A percentile compares a stretch with the other conserved stretches of the same genome.
Evolutionary conservation across 148 eudicot species (phyloP).

Genomic region (Tetragonia tetragonoides): DNA sequence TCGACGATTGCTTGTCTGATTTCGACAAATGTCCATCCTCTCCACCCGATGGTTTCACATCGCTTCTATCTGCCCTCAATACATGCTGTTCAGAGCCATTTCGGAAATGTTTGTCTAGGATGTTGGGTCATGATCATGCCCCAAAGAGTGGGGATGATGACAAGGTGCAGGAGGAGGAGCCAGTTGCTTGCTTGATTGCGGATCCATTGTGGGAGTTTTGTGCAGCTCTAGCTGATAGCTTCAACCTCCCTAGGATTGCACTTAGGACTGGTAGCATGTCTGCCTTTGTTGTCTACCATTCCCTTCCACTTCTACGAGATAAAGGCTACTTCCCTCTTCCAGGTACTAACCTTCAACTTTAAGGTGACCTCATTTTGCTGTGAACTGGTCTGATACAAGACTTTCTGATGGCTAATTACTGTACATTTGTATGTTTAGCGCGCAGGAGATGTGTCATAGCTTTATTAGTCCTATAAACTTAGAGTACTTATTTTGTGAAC

Average conservation of each 20-base stretch:
- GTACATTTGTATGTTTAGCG: slow-evolving; percentile 12
- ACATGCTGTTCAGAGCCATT: slow-evolving; percentile 33
- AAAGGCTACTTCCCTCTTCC: slow-evolving; percentile 27
- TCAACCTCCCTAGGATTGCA: slow-evolving; percentile 33
- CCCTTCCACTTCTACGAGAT: slow-evolving; percentile 18
- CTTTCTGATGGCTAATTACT: background rate
- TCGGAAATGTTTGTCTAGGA: slow-evolving; percentile 23
- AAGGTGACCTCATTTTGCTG: too few relatives aligned
- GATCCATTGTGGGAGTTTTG: slow-evolving; percentile 38
- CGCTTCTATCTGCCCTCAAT: slow-evolving; percentile 14
- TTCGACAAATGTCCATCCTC: background rate
- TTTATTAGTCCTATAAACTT: too few relatives aligned
- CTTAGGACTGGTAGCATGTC: slow-evolving; percentile 29
- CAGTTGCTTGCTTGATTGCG: slow-evolving; percentile 31
- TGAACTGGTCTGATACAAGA: too few relatives aligned
- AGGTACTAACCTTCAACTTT: slow-evolving; percentile 12
- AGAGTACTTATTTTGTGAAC: too few relatives aligned
- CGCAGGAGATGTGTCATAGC: background rate
- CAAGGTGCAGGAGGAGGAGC: too few relatives aligned
- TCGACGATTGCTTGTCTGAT: slow-evolving; percentile 26
- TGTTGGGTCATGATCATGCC: slow-evolving; percentile 12
- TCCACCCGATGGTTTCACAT: background rate
- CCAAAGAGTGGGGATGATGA: background rate
- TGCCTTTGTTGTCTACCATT: slow-evolving; percentile 25
- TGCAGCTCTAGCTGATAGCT: slow-evolving; percentile 18